These are phyloP conservation scores for Ziziphus jujuba DNA, from an alignment of 306 rosid species.

Conservation along the genomic window DNA sequence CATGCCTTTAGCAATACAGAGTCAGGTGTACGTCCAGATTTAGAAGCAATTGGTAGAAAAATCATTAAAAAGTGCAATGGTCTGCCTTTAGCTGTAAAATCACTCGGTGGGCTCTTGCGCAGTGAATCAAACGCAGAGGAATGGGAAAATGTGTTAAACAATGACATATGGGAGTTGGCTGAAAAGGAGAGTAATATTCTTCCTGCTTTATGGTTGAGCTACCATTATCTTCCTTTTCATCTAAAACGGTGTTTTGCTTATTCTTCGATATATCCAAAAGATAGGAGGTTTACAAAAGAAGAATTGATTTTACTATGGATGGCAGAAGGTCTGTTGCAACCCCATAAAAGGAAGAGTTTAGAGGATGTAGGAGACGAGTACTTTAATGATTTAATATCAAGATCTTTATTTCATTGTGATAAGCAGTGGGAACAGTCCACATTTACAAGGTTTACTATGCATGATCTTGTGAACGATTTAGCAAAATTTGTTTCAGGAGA, in stretches of 20 bases:
- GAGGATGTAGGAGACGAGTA: conserved; percentile 26
- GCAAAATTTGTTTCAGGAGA: conserved; percentile 9
- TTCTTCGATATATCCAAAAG: conserved; percentile 26
- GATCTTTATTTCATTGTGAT: conserved; percentile 16
- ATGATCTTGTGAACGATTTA: conserved; percentile 17
- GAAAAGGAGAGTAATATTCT: not conserved
- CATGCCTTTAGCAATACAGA: conserved; percentile 5
- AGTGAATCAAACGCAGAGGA: not conserved
- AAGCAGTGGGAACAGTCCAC: no score
- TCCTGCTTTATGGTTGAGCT: conserved; percentile 22
- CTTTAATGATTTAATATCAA: conserved; percentile 27
- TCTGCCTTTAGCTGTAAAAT: conserved; percentile 15
- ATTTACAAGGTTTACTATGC: not conserved
- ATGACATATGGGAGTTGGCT: not conserved
- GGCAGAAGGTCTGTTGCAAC: conserved; percentile 32
- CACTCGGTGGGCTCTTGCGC: conserved; percentile 10
- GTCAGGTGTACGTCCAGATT: not conserved
- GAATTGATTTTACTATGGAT: conserved; percentile 34
- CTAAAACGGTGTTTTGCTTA: conserved; percentile 23
- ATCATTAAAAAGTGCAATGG: conserved; percentile 25
- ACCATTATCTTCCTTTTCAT: conserved; percentile 15
- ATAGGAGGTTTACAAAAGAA: conserved; percentile 3
- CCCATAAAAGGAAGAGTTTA: not conserved
- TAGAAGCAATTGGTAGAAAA: conserved; percentile 17
- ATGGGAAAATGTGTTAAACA: conserved; percentile 5